phyloP scores from a whole-genome alignment of 371 early-diverging fungal genomes.

The Blakeslea trispora region DNA sequence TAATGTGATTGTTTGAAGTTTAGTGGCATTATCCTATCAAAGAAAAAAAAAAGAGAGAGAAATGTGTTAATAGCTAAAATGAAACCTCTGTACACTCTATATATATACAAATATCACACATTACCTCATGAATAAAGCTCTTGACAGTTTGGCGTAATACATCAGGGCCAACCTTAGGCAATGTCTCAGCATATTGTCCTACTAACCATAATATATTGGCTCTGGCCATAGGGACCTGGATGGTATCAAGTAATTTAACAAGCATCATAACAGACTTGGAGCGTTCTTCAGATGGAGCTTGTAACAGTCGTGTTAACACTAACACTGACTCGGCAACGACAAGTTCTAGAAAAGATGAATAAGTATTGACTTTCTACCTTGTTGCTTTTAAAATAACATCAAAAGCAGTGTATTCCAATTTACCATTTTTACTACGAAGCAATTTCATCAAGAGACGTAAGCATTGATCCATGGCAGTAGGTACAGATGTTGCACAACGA shows the following conservation, averaged over 20 bases:
- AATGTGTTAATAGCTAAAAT: no score
- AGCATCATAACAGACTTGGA: slow-evolving; percentile 63
- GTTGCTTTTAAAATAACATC: no score
- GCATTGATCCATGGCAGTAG: slow-evolving; percentile 63
- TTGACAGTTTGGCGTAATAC: slow-evolving; percentile 78
- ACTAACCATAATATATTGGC: slow-evolving; percentile 87
- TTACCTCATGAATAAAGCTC: slow-evolving; percentile 69
- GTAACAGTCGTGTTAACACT: slow-evolving; percentile 73
- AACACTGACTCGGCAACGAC: slow-evolving; percentile 81
- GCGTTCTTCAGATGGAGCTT: slow-evolving; percentile 54
- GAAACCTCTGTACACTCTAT: no score
- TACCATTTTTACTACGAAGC: slow-evolving; percentile 73
- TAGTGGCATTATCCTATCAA: slow-evolving; percentile 61
- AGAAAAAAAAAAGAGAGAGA: not conserved
- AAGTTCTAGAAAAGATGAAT: slow-evolving; percentile 47
- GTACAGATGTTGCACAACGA: slow-evolving; percentile 64
- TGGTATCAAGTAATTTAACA: slow-evolving; percentile 65
- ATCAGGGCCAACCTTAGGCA: slow-evolving; percentile 76
- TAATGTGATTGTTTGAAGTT: slow-evolving; percentile 81
- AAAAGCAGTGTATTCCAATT: slow-evolving; percentile 1
- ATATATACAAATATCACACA: not conserved
- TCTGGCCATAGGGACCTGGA: slow-evolving; percentile 66
- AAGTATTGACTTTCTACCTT: no score
- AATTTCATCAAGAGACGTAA: slow-evolving; percentile 66
- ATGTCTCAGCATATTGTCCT: slow-evolving; percentile 69